A percentile compares a stretch with the other conserved stretches of the same genome.
Conservation (phyloP, 2,329 filamentous ascomycete genomes). For the Epichloe amarillans region DNA sequence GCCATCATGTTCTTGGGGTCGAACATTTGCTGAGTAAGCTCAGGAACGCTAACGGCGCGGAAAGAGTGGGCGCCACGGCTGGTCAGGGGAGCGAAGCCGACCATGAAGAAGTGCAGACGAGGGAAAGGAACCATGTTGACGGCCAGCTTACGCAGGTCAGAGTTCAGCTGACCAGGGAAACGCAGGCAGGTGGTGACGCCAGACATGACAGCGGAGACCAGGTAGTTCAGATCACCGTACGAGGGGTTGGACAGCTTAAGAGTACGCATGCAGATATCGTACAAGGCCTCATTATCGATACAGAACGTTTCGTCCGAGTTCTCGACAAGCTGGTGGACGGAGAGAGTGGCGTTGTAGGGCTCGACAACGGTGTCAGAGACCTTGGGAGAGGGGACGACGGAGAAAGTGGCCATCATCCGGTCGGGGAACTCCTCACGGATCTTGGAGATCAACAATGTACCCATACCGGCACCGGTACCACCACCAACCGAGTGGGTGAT, state of each 20-base stretch:
- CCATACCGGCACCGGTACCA: slow-evolving; percentile 99
- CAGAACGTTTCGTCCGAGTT: slow-evolving; percentile 99
- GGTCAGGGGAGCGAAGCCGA: slow-evolving; percentile 94
- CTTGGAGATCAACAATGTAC: slow-evolving; percentile 98
- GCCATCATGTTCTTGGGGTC: slow-evolving; percentile 99
- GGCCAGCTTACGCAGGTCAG: slow-evolving; percentile 95
- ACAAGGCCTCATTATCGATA: slow-evolving; percentile 99
- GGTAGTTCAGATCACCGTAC: slow-evolving; percentile 97
- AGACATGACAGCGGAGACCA: slow-evolving; percentile 98
- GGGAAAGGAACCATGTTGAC: slow-evolving; percentile 99
- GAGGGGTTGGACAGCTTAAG: slow-evolving; percentile 98
- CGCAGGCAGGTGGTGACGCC: slow-evolving; percentile 96
- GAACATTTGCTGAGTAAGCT: slow-evolving; percentile 99
- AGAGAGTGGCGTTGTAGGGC: slow-evolving; percentile 99
- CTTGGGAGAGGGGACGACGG: slow-evolving; percentile 95
- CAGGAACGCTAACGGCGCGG: slow-evolving; percentile 91
- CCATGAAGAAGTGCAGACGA: slow-evolving; percentile 99
- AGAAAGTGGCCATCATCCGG: slow-evolving; percentile 99
- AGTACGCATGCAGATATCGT: slow-evolving; percentile 99
- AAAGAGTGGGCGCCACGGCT: slow-evolving; percentile 74
- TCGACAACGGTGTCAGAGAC: slow-evolving; percentile 99
- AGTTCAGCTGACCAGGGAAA: slow-evolving; percentile 99
- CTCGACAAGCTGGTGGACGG: slow-evolving; percentile 97
- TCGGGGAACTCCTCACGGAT: slow-evolving; percentile 96
- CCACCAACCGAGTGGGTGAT: slow-evolving; percentile 99